Conservation (phyloP, 306 rosid genomes). For the Urtica urens region DNA sequence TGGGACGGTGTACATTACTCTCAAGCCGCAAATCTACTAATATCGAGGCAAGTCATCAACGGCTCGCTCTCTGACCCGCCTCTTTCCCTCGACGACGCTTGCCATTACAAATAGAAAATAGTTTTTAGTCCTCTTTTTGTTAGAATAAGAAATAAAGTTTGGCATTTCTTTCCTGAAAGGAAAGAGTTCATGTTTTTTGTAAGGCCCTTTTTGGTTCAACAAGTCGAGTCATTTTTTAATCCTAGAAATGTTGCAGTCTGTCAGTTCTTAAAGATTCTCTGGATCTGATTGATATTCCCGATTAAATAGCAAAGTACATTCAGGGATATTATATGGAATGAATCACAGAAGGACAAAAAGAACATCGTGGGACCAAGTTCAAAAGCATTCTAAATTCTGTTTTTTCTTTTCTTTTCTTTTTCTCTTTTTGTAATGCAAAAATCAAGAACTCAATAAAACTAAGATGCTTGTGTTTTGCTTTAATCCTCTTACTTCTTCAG, state of each 20-base stretch:
- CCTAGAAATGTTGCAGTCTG: neutral
- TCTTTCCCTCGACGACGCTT: slow-evolving; percentile 47
- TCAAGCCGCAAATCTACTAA: slow-evolving; percentile 58
- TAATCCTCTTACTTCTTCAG: neutral
- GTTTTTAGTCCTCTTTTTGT: too few relatives aligned
- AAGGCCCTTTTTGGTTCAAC: neutral
- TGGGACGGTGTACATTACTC: slow-evolving; percentile 94
- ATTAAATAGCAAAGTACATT: too few relatives aligned
- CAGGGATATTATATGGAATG: too few relatives aligned
- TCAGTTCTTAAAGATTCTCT: too few relatives aligned
- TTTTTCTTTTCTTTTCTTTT: neutral
- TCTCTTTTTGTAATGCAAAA: neutral
- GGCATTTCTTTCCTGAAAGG: neutral
- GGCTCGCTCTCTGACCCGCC: slow-evolving; percentile 62
- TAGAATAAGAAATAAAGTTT: neutral
- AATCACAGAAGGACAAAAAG: neutral
- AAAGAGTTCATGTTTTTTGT: neutral
- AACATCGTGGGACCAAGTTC: slow-evolving; percentile 4
- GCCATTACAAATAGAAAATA: slow-evolving; percentile 13
- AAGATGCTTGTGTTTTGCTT: slow-evolving; percentile 2
- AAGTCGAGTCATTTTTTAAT: neutral
- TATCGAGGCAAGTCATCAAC: slow-evolving; percentile 40
- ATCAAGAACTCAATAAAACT: slow-evolving; percentile 1
- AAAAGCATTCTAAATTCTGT: too few relatives aligned
- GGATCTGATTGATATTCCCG: too few relatives aligned